Evolutionary conservation across 371 early-diverging fungal genomes (phyloP).

Genomic region (Capniomyces stellatus): DNA sequence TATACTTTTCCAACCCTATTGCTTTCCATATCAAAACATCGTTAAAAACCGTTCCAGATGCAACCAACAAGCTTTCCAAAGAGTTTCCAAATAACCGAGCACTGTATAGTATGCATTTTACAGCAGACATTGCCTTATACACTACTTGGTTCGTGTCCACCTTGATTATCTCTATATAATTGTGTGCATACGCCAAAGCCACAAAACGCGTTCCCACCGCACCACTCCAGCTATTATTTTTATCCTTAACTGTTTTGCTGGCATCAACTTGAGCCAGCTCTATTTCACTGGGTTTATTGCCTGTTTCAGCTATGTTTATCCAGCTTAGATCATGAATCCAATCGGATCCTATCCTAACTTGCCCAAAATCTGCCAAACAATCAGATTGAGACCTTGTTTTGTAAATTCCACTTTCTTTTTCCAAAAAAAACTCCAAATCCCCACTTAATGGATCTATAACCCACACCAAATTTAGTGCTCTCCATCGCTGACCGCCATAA

Average conservation of each 20-base stretch:
- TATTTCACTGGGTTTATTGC: neutral
- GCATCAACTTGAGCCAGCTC: neutral
- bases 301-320: neutral
- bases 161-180: conserved; percentile 40
- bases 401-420: neutral
- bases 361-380: neutral
- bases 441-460: neutral
- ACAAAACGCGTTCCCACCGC: conserved; percentile 1
- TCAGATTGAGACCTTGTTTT: neutral
- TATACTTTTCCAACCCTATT: neutral
- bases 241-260: too few relatives aligned
- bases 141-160: conserved; percentile 12
- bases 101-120: conserved; percentile 47
- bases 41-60: conserved; percentile 71
- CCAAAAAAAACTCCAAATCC: neutral
- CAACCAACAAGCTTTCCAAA: conserved; percentile 30
- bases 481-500: neutral
- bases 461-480: neutral
- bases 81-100: conserved; percentile 43
- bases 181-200: conserved; percentile 58
- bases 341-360: neutral
- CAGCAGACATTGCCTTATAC: conserved; percentile 29
- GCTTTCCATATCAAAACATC: conserved; percentile 49
- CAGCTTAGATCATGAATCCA: conserved; percentile 1
- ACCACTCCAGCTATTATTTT: too few relatives aligned